Base-by-base conservation (phyloP, 1,284 basidiomycete species). In the Pholiota adiposa region DNA sequence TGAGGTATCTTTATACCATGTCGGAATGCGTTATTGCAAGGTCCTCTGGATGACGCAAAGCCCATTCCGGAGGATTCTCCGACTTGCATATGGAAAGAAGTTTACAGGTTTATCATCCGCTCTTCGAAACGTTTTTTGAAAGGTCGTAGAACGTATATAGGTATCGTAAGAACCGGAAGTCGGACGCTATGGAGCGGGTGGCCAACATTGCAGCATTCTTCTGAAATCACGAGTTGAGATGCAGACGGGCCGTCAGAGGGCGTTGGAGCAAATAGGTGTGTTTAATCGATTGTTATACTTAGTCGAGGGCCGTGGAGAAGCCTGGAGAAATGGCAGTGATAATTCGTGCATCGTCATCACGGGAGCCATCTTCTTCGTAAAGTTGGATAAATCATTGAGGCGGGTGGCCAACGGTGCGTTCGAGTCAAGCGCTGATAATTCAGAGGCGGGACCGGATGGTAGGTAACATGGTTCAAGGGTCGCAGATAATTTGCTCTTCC, bases 71-170 rank as follows among this genome's bases (percentile, higher is more conserved):
- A 23, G 27, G 29, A 33, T 25, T n/a, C n/a, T n/a, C 34, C 12
- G 46, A 7, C 34, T 25, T 16, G 46, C 54, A 50, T 25, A 56
- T 50, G 46, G 46, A 49, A 50, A 56, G 53, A 56, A 38, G 36
- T 38, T n/a, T 55, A 16, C 11, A 19, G 21, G 34, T 23, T 19
- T 23, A n/a, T 38, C 16, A n/a, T 40, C 50, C 14, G 19, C 16
- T 31, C 27, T 46, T 29, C 38, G 4, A 31, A 54, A 8, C 12
- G 23, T 27, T 49, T 49, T 16, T 50, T 3, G n/a, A 38, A 34
- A 31, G 54, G 54, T 48, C 12, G 34, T 50, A 56, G 34, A 41
- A 43, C 23, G 54, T 41, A 38, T 25, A 40, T 56, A 50, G 21
- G 44, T 19, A 33, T 14, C 18, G 18, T 12, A 53, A 31, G 14